These are phyloP conservation scores for Hansfordia pulvinata DNA, from an alignment of 2,329 filamentous ascomycete genomes.

Conservation along the genomic window DNA sequence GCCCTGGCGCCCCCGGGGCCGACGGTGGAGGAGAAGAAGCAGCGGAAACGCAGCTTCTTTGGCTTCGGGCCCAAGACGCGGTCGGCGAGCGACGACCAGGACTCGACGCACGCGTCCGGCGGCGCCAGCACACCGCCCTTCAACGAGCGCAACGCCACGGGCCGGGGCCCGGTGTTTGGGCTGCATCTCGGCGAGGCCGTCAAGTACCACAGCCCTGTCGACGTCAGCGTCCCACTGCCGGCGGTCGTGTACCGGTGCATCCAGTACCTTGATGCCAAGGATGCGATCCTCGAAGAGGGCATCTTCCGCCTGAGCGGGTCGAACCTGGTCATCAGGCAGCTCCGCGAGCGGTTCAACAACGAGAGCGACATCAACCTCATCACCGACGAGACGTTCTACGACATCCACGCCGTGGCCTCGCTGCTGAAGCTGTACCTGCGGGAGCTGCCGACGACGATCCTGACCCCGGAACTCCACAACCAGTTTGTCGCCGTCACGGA, in stretches of 20 bases:
- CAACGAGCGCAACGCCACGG: slow-evolving; percentile 24
- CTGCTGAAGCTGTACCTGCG: slow-evolving; percentile 88
- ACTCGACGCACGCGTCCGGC: slow-evolving; percentile 39
- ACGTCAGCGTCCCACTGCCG: slow-evolving; percentile 64
- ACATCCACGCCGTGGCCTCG: slow-evolving; percentile 91
- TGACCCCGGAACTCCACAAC: slow-evolving; percentile 80
- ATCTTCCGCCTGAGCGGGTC: slow-evolving; percentile 97
- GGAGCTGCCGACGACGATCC: slow-evolving; percentile 79
- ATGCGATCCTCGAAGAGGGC: slow-evolving; percentile 76
- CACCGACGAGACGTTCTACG: slow-evolving; percentile 72
- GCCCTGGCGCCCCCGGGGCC: slow-evolving; percentile 30
- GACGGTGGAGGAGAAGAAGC: slow-evolving; percentile 61
- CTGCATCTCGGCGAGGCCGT: slow-evolving; percentile 78
- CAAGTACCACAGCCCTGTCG: slow-evolving; percentile 59
- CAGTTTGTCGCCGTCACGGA: slow-evolving; percentile 81
- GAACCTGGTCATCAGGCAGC: slow-evolving; percentile 80
- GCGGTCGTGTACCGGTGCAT: slow-evolving; percentile 93
- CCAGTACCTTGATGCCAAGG: slow-evolving; percentile 76
- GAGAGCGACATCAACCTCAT: slow-evolving; percentile 87
- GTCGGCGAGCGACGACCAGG: slow-evolving; percentile 43
- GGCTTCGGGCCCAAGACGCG: slow-evolving; percentile 51
- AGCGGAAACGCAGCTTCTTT: slow-evolving; percentile 67
- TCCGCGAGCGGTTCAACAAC: slow-evolving; percentile 84
- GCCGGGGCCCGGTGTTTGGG: slow-evolving; percentile 61
- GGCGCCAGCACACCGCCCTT: slow-evolving; percentile 31